These are phyloP conservation scores for Acer campestre DNA, from an alignment of 345 rosid species.

Conservation along the genomic window DNA sequence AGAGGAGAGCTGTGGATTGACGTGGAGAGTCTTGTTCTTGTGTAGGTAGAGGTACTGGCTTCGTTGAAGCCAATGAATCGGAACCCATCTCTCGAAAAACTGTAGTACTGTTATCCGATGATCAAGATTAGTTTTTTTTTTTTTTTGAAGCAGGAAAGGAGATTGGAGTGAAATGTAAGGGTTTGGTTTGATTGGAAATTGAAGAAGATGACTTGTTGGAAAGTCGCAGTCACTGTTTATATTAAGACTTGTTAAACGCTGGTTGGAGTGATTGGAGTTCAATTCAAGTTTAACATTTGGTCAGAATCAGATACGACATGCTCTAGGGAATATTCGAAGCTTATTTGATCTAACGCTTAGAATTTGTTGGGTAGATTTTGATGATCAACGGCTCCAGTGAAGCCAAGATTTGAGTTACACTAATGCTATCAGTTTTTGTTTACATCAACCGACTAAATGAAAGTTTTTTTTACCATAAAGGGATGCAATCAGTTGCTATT, in stretches of 20 bases:
- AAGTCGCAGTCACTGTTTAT: not conserved
- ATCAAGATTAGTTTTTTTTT: not conserved
- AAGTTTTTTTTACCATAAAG: no score
- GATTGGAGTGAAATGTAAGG: not conserved
- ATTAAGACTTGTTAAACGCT: not conserved
- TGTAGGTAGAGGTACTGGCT: constrained; percentile 30
- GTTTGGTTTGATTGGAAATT: not conserved
- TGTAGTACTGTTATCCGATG: not conserved
- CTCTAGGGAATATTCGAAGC: not conserved
- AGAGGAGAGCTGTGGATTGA: constrained; percentile 64
- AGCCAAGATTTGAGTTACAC: no score
- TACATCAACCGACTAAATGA: no score
- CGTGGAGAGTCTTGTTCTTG: constrained; percentile 51
- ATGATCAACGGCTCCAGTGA: not conserved
- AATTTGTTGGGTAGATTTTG: not conserved
- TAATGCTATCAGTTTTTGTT: no score
- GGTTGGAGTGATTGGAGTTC: constrained; percentile 1
- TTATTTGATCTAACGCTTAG: not conserved
- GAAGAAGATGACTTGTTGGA: not conserved
- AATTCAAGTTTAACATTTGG: not conserved
- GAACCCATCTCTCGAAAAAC: constrained; percentile 36
- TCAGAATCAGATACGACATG: not conserved
- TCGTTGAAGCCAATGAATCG: constrained; percentile 37
- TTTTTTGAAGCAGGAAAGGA: not conserved
- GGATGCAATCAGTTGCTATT: no score